These are phyloP conservation scores for Chlorophyllum brunneum DNA, from an alignment of 768 basidiomycete genomes.

Conservation along the genomic window DNA sequence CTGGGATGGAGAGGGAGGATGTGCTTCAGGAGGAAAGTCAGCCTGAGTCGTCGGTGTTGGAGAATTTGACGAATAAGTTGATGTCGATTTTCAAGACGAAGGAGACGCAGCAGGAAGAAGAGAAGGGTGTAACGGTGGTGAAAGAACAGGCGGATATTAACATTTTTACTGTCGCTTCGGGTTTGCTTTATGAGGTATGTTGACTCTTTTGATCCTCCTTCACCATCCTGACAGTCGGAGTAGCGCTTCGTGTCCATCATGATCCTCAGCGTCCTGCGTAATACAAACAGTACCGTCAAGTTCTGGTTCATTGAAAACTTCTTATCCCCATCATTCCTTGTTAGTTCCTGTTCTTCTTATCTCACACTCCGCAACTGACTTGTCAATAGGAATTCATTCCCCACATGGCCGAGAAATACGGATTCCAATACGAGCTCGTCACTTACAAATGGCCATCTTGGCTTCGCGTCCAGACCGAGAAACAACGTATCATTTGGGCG, in stretches of 20 bases:
- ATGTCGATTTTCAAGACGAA: constrained; percentile 39
- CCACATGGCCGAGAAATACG: constrained; percentile 84
- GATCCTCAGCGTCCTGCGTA: constrained; percentile 93
- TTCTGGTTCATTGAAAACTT: constrained; percentile 99
- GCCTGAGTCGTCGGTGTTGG: constrained; percentile 38
- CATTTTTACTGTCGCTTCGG: constrained; percentile 98
- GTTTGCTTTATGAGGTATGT: constrained; percentile 87
- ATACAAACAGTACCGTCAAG: constrained; percentile 93
- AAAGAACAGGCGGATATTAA: constrained; percentile 85
- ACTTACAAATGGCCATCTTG: constrained; percentile 99
- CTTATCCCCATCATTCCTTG: constrained; percentile 94
- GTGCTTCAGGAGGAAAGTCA: constrained; percentile 56
- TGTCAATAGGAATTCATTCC: constrained; percentile 82
- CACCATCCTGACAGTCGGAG: constrained; percentile 4
- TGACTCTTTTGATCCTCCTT: not conserved
- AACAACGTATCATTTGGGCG: constrained; percentile 98
- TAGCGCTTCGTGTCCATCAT: constrained; percentile 98
- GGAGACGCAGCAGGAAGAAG: constrained; percentile 19
- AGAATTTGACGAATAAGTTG: constrained; percentile 41
- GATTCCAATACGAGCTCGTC: constrained; percentile 94
- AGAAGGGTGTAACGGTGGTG: constrained; percentile 18
- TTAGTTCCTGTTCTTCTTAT: constrained; percentile 29
- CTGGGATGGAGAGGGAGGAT: constrained; percentile 80
- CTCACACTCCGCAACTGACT: not conserved
- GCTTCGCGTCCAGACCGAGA: constrained; percentile 95